phyloP scores from a whole-genome alignment of 179 eudicot genomes.

The Dionaea muscipula region DNA sequence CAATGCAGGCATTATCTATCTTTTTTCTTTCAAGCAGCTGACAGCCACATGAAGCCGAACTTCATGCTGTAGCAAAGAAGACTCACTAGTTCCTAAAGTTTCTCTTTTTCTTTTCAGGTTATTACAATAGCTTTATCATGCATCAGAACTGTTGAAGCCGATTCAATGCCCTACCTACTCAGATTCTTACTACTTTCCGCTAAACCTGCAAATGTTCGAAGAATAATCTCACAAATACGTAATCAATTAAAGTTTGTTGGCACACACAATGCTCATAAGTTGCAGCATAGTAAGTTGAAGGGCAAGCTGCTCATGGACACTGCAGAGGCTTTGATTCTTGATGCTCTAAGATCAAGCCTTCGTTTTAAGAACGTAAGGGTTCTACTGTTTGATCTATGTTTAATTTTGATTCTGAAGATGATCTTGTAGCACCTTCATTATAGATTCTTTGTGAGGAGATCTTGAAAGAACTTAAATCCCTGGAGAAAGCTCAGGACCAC shows the following conservation, averaged over 20 bases:
- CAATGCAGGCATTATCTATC: neutral
- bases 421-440: neutral
- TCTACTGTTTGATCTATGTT: neutral
- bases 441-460: conserved; percentile 45
- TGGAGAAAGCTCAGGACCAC: conserved; percentile 33
- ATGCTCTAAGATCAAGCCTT: conserved; percentile 40
- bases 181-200: conserved; percentile 46
- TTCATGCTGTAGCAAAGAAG: neutral
- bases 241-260: conserved; percentile 34
- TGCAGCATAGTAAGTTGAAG: conserved; percentile 26
- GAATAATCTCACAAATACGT: conserved; percentile 38
- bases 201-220: conserved; percentile 29
- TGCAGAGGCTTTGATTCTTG: conserved; percentile 37
- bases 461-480: conserved; percentile 36
- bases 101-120: conserved; percentile 21
- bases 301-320: conserved; percentile 31
- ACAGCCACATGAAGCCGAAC: neutral
- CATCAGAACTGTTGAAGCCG: conserved; percentile 38
- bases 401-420: neutral
- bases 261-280: conserved; percentile 11
- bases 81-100: neutral
- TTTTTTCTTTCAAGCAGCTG: neutral
- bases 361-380: conserved; percentile 37
- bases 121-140: conserved; percentile 44
- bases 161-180: conserved; percentile 40